Percentiles rank a stretch among this genome's conserved stretches.
Conservation (phyloP, 2,329 filamentous ascomycete species). For the Phialophora chinensis region DNA sequence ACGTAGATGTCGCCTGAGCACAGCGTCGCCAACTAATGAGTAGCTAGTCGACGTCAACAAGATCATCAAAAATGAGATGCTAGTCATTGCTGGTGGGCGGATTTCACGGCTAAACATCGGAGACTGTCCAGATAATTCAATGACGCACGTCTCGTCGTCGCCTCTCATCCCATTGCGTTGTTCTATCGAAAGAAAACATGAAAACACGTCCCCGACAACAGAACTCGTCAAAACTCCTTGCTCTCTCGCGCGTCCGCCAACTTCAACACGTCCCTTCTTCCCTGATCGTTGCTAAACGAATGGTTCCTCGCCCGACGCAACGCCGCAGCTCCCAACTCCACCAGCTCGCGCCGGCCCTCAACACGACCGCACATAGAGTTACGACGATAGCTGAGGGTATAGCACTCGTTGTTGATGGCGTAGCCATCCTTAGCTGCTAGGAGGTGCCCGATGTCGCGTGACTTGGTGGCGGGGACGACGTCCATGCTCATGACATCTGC, state of each 20-base stretch:
- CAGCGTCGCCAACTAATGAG: neutral
- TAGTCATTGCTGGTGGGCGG: neutral
- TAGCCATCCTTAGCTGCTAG: slow-evolving; percentile 32
- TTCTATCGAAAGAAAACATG: neutral
- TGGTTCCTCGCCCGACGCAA: slow-evolving; percentile 16
- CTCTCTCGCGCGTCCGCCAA: slow-evolving; percentile 29
- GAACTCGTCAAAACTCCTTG: slow-evolving; percentile 2
- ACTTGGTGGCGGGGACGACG: slow-evolving; percentile 7
- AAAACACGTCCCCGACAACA: neutral
- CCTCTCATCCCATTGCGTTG: neutral
- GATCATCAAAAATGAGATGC: neutral
- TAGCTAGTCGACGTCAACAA: neutral
- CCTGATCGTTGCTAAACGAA: slow-evolving; percentile 28
- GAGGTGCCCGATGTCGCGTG: slow-evolving; percentile 30
- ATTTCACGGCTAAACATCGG: neutral
- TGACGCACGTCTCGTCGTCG: neutral
- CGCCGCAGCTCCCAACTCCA: slow-evolving; percentile 13
- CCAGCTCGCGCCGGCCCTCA: slow-evolving; percentile 25
- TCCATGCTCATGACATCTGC: slow-evolving; percentile 8
- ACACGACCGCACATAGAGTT: slow-evolving; percentile 28
- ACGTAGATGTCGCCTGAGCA: neutral
- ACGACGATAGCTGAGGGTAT: slow-evolving; percentile 24
- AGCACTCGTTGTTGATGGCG: slow-evolving; percentile 17
- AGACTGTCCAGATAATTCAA: neutral
- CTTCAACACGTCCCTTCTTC: slow-evolving; percentile 26